Conservation (phyloP, 805 yeast species). For the Isabelozyma gotoi region DNA sequence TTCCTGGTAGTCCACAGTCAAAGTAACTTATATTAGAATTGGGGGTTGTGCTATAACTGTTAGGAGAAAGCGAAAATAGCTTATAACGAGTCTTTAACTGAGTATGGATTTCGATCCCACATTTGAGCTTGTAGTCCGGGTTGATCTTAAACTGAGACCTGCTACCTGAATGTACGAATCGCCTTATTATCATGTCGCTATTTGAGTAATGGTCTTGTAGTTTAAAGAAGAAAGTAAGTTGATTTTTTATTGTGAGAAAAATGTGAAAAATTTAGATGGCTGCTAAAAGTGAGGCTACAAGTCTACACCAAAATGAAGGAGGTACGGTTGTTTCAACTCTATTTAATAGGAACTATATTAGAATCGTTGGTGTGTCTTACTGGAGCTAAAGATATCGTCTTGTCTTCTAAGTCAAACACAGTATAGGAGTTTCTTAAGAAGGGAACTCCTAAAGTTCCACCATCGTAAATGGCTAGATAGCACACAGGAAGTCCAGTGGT, state of each 20-base stretch:
- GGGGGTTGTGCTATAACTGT: slow-evolving; percentile 50
- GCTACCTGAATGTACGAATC: neutral
- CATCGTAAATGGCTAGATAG: no score
- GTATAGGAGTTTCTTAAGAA: neutral
- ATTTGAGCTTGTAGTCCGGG: slow-evolving; percentile 46
- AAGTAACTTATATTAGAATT: slow-evolving; percentile 73
- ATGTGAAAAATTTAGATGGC: no score
- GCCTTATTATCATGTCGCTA: neutral
- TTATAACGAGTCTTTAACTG: slow-evolving; percentile 75
- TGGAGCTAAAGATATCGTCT: neutral
- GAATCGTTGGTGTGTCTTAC: neutral
- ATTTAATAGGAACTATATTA: neutral
- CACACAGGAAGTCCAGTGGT: no score
- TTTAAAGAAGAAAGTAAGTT: no score
- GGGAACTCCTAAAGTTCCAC: neutral
- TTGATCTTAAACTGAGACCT: slow-evolving; percentile 10
- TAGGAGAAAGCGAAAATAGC: slow-evolving; percentile 66
- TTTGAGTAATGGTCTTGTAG: no score
- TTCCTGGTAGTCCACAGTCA: slow-evolving; percentile 89
- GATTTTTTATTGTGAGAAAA: no score
- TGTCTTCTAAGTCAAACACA: neutral
- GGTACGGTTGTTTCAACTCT: no score
- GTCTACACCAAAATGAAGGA: no score
- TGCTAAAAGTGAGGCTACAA: no score
- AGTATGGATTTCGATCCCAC: slow-evolving; percentile 93